A percentile compares a stretch with the other conserved stretches of the same genome.
Conservation (phyloP, 352 stramenopile genomes). For the Pythium rishiriense region DNA sequence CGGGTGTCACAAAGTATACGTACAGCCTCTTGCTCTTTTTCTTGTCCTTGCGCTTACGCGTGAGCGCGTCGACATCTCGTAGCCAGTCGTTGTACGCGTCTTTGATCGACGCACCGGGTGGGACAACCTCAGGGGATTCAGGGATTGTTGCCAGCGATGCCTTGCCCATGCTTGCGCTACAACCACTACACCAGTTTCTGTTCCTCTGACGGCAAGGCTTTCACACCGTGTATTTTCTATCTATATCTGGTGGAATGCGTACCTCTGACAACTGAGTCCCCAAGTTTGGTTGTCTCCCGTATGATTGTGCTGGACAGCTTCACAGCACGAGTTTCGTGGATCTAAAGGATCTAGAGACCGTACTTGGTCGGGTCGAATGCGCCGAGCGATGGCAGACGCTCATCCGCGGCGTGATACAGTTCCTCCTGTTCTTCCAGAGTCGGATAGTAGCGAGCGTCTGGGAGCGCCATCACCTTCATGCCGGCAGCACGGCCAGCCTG, state of each 20-base stretch:
- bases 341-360: conserved; percentile 8
- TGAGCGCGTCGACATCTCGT: conserved; percentile 7
- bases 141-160: neutral
- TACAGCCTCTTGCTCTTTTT: conserved; percentile 22
- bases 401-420: conserved; percentile 59
- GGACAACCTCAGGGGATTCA: neutral
- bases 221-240: conserved; percentile 7
- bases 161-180: neutral
- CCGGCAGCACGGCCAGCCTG: conserved; percentile 55
- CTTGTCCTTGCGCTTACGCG: conserved; percentile 37
- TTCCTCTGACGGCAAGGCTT: neutral
- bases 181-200: neutral
- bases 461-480: conserved; percentile 76
- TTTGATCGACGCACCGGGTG: conserved; percentile 11
- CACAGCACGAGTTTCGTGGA: neutral
- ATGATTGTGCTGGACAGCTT: no score
- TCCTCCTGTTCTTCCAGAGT: conserved; percentile 40
- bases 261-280: neutral
- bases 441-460: conserved; percentile 65
- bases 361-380: conserved; percentile 48
- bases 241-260: conserved; percentile 8
- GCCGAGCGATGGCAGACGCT: conserved; percentile 60
- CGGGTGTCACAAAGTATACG: neutral
- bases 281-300: neutral
- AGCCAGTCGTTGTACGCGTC: conserved; percentile 26